These are phyloP conservation scores for Aspergillus unguis DNA, from an alignment of 2,329 filamentous ascomycete species.

Conservation along the genomic window DNA sequence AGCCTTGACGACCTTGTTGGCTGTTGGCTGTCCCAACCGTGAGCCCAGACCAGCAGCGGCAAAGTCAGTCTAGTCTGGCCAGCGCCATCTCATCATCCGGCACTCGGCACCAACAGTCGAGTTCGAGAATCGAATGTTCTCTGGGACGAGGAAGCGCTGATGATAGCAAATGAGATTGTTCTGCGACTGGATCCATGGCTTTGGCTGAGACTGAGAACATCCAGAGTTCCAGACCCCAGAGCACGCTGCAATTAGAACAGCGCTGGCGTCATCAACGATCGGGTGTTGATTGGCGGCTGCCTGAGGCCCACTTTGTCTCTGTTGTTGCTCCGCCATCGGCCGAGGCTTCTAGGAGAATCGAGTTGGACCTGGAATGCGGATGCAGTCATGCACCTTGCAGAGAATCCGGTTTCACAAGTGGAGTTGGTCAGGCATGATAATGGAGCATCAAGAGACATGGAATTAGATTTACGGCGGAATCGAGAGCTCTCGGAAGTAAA, in stretches of 20 bases:
- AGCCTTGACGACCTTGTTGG: not conserved
- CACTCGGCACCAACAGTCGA: not conserved
- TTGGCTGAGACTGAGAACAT: not conserved
- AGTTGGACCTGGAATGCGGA: not conserved
- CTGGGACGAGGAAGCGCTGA: too few species aligned
- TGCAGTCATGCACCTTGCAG: not conserved
- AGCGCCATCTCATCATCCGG: not conserved
- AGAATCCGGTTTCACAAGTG: constrained; percentile 6
- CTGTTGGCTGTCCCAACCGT: not conserved
- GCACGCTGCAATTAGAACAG: constrained; percentile 9
- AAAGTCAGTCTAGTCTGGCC: too few species aligned
- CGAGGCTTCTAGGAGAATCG: not conserved
- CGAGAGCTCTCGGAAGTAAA: not conserved
- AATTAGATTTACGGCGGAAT: not conserved
- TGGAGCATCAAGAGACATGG: not conserved
- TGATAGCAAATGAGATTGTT: too few species aligned
- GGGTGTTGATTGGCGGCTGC: constrained; percentile 19
- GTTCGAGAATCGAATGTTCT: not conserved
- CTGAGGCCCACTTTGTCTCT: constrained; percentile 19
- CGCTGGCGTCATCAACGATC: constrained; percentile 28
- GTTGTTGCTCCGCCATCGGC: constrained; percentile 26
- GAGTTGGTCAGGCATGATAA: constrained; percentile 1
- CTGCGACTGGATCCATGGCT: not conserved
- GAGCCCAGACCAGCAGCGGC: not conserved
- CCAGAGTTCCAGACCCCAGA: constrained; percentile 9